A percentile compares a stretch with the other conserved stretches of the same genome.
Conservation (phyloP, 768 basidiomycete species). For the Tricholoma bakamatsutake region DNA sequence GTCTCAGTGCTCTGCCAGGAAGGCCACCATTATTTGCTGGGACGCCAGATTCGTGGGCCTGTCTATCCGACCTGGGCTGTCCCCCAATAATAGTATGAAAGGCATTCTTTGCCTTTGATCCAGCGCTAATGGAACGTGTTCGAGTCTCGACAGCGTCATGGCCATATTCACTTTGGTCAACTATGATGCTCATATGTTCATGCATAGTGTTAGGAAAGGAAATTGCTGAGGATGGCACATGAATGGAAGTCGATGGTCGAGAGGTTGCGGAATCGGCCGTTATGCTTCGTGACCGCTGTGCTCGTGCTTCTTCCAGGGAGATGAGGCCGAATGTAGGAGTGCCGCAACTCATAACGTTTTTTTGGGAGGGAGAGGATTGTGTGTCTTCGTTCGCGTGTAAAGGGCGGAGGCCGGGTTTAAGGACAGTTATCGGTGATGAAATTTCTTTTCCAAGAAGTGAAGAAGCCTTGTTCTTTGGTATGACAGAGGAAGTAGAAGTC, state of each 20-base stretch:
- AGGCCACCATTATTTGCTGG: constrained; percentile 5
- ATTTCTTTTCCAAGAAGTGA: constrained; percentile 47
- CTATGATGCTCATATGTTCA: constrained; percentile 16
- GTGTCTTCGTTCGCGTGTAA: constrained; percentile 22
- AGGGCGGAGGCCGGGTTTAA: constrained; percentile 22
- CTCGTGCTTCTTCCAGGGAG: constrained; percentile 74
- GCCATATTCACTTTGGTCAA: constrained; percentile 19
- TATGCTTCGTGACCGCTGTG: constrained; percentile 55
- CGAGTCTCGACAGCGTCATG: constrained; percentile 29
- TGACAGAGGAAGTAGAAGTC: constrained; percentile 17
- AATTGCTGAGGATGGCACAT: constrained; percentile 18
- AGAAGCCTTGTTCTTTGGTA: constrained; percentile 23
- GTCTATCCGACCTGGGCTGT: constrained; percentile 34
- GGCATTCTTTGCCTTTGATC: constrained; percentile 45
- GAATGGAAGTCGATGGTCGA: constrained; percentile 12
- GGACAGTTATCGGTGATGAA: constrained; percentile 46
- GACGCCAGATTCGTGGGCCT: constrained; percentile 32
- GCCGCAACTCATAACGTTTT: constrained; percentile 24
- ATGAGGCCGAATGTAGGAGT: constrained; percentile 59
- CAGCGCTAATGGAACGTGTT: constrained; percentile 58
- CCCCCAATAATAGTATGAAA: constrained; percentile 36
- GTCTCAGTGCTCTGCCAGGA: constrained; percentile 49
- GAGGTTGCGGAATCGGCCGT: constrained; percentile 26
- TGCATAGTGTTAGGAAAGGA: constrained; percentile 30
- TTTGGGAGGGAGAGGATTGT: constrained; percentile 17